Evolutionary conservation across 2,329 filamentous ascomycete species (phyloP), one percentile per base, ranked within the genome.

Genomic region (Cladosporium austrohemisphaericum): DNA sequence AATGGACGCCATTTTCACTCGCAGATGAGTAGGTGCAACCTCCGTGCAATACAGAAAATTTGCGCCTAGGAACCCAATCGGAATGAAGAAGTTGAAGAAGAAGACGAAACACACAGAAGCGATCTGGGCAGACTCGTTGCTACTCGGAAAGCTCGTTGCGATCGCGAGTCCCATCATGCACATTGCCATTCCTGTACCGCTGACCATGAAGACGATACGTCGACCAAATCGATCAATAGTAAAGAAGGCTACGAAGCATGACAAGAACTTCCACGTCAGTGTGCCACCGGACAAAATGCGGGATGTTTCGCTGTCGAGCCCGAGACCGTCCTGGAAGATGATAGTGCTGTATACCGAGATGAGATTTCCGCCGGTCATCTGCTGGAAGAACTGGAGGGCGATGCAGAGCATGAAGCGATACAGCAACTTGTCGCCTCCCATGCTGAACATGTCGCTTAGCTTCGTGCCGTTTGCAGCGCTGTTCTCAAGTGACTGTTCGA

Each of bases 21-120:
- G 68, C 20, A 79, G 63, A 8, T 72, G 65, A 9, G 76, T 66
- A 1, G 78, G 78, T 0, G 78, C 77, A n/a, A 81, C 68, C 57
- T 82, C 79, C 1, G 78, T 75, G 50, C 77, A 78, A 64, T 82
- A 82, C n/a, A 82, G 67, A 65, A 81, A 82, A 56, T 80, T 81
- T 23, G 77, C 73, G 1, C 79, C 79, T 0, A 80, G 69, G 66
- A 80, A 81, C 0, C 78, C 79, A 50, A 81, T 76, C 0, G 76
- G 77, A 36, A 80, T 76, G 64, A 82, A 81, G 57, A 76, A 78
- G 64, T 81, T 78, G 68, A 79, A 83, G 36, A 79, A 62, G 63
- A 78, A 83, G 38, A 83, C 71, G 63, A 80, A 80, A 54, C 77
- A 71, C 0, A 75, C 76, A 0, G 75, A 76, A 0, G 71, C 73